Base-by-base conservation (phyloP, 202 grass and related monocot genomes). In the Hordeum pubiflorum region DNA sequence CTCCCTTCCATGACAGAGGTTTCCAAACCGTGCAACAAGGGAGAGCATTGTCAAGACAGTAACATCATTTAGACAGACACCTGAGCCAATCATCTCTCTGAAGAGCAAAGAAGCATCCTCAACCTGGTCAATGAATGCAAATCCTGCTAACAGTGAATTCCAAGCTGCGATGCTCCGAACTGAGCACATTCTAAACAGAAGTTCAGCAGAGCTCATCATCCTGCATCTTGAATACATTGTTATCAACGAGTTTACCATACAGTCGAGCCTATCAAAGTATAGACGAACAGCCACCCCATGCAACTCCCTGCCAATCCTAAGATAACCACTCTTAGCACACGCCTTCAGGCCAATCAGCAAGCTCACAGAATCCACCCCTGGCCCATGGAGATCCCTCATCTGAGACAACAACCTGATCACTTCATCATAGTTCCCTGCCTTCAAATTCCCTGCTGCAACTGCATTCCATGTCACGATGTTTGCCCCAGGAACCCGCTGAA, bases 201-300 rank as follows among this genome's bases (percentile, higher is more conserved):
- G 23, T 43, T 66, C 78, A 23, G 88, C 80, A 76, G 17, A 82
- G 37, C 40, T 75, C n/a, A 58, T 68, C 62, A 81, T 77, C 61
- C 82, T 58, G 62, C 91, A 86, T 58, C 86, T 86, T 9, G 83
- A 91, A 74, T 93, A 93, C 88, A 91, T 91, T 22, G 83, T 91
- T 57, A 93, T 84, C 80, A 93, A 70, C 9, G 80, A 80, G 86
- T 88, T 91, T 75, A 77, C 77, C 29, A 88, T 46, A 17, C 20
- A 63, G 26, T 91, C 86, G 17, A 90, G 32, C 61, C 67, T 36
- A 55, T 90, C 43, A 6, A 85, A 75, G 46, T 41, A 58, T 17
- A 83, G 58, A 81, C 86, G 67, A 48, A 91, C 22, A 40, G 86
- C 77, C 9, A 62, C 80, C 24, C 55, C 83, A 29, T 89, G 91